Percentiles rank a stretch among this genome's conserved stretches.
These are phyloP conservation scores for Trichopus zeylanicus DNA, from an alignment of 116 monocot genomes.

Conservation along the genomic window DNA sequence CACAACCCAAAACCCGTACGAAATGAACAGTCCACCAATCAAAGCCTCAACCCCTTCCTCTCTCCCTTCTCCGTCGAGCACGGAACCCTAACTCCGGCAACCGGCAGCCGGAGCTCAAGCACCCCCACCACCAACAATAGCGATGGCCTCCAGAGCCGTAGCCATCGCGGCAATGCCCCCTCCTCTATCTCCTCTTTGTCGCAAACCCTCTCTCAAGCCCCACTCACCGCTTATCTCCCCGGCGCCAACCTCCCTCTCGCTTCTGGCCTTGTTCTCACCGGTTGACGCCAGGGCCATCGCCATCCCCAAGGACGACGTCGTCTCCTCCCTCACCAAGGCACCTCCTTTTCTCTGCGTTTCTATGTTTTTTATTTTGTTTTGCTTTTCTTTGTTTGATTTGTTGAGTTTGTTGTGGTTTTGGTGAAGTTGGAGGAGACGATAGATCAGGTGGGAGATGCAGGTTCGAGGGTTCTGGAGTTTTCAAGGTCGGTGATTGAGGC, in stretches of 20 bases:
- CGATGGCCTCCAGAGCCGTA: constrained; percentile 5
- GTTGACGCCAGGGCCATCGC: constrained; percentile 64
- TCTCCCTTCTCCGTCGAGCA: too few relatives aligned
- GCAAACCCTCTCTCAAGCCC: background rate
- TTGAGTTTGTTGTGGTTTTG: background rate
- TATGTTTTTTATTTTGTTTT: background rate
- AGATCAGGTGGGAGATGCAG: constrained; percentile 42
- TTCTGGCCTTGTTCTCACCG: constrained; percentile 46
- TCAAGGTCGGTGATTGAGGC: constrained; percentile 30
- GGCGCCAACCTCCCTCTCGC: constrained; percentile 29
- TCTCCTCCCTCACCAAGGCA: constrained; percentile 66
- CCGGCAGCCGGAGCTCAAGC: background rate
- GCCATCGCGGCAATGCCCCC: background rate
- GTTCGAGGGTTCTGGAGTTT: constrained; percentile 37
- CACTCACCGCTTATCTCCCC: background rate
- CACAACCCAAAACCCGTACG: too few relatives aligned
- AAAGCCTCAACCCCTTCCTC: too few relatives aligned
- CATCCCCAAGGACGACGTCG: constrained; percentile 63
- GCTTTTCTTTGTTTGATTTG: background rate
- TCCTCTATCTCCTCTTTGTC: background rate
- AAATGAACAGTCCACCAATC: too few relatives aligned
- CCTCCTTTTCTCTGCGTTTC: background rate
- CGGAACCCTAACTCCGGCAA: background rate
- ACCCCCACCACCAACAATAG: background rate
- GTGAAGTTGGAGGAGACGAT: constrained; percentile 64